Conservation (phyloP, 148 eudicot genomes). For the Pharnaceum exiguum region DNA sequence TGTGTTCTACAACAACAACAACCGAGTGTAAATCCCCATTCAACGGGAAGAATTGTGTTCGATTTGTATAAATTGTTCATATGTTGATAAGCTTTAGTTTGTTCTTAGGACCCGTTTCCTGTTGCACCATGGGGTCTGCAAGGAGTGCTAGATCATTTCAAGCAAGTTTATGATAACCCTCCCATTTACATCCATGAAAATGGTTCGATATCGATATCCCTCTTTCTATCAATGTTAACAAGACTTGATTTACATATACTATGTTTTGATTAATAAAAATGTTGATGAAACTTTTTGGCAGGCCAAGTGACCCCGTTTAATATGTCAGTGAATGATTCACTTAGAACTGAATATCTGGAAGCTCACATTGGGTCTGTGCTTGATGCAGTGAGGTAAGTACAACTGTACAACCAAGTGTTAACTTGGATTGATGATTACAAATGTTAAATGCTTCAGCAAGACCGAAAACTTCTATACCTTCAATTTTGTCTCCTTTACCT, state of each 20-base stretch:
- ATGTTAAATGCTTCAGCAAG: too few species aligned
- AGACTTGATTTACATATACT: not conserved
- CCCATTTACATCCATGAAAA: slow-evolving; percentile 51
- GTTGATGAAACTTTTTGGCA: slow-evolving; percentile 1
- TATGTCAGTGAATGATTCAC: slow-evolving; percentile 24
- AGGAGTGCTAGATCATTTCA: slow-evolving; percentile 34
- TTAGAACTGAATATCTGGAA: slow-evolving; percentile 40
- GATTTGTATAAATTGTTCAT: too few species aligned
- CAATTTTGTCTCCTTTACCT: too few species aligned
- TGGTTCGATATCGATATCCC: too few species aligned
- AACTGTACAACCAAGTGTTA: too few species aligned
- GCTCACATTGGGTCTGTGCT: slow-evolving; percentile 39
- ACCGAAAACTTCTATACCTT: too few species aligned
- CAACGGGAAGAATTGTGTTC: too few species aligned
- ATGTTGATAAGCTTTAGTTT: too few species aligned
- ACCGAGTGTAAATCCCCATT: too few species aligned
- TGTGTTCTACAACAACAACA: too few species aligned
- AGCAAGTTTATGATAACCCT: slow-evolving; percentile 43
- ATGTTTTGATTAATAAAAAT: not conserved
- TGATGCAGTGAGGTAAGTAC: slow-evolving; percentile 48
- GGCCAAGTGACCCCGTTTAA: slow-evolving; percentile 29
- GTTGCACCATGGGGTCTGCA: slow-evolving; percentile 33
- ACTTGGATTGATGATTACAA: too few species aligned
- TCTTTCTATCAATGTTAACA: not conserved
- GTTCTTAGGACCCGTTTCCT: slow-evolving; percentile 3